Percentiles rank a stretch among this genome's conserved stretches.
Conservation (phyloP, 305 asterid genomes). For the Plantago lanceolata region DNA sequence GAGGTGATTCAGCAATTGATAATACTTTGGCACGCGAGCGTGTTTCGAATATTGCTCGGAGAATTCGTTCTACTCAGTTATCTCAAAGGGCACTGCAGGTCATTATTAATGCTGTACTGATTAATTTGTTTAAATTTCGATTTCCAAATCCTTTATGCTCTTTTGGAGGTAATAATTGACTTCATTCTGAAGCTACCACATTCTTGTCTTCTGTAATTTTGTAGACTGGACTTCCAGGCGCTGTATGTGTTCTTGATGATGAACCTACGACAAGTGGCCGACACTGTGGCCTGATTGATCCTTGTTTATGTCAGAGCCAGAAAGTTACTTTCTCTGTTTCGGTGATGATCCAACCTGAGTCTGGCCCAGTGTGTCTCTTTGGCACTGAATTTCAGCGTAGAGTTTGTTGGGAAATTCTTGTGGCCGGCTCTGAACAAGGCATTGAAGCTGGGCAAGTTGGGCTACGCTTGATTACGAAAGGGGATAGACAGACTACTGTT, state of each 20-base stretch:
- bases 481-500: slow-evolving; percentile 86
- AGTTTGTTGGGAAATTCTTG: slow-evolving; percentile 91
- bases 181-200: slow-evolving; percentile 10
- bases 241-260: slow-evolving; percentile 96
- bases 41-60: slow-evolving; percentile 90
- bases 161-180: background rate
- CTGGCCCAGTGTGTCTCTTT: slow-evolving; percentile 93
- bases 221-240: slow-evolving; percentile 90
- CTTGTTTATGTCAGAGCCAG: slow-evolving; percentile 68
- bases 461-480: slow-evolving; percentile 78
- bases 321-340: slow-evolving; percentile 78
- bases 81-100: slow-evolving; percentile 97
- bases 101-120: slow-evolving; percentile 18
- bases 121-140: background rate
- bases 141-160: background rate
- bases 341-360: slow-evolving; percentile 96
- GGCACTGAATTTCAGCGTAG: slow-evolving; percentile 90
- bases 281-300: slow-evolving; percentile 86
- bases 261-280: slow-evolving; percentile 97
- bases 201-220: slow-evolving; percentile 25
- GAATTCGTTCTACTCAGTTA: slow-evolving; percentile 89
- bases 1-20: slow-evolving; percentile 96
- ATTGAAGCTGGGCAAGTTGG: slow-evolving; percentile 99
- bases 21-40: slow-evolving; percentile 98
- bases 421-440: slow-evolving; percentile 99